Evolutionary conservation across 2,329 filamentous ascomycete genomes (phyloP), one percentile per base, ranked within the genome.

Genomic region (Botrytis hyacinthi): DNA sequence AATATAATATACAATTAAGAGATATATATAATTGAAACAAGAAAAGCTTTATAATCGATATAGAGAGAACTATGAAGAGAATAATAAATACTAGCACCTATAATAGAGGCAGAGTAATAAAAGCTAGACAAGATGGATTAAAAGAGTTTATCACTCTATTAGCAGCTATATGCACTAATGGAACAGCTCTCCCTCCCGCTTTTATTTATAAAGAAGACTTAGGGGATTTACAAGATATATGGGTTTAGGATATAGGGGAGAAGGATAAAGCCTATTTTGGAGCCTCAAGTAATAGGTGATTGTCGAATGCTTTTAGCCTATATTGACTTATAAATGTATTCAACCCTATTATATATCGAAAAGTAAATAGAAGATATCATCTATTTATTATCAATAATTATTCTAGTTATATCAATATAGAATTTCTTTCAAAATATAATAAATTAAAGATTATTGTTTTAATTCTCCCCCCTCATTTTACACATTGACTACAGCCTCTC

Each of bases 391-490:
- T 62, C 12, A 22, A 62, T 62, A 1, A 8, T 40, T 9, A 62
- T 18, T 62, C 18, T 26, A 62, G 32, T 22, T 22, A 76, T 74
- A 72, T n/a, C n/a, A n/a, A n/a, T n/a, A n/a, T n/a, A n/a, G n/a
- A n/a, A n/a, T n/a, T n/a, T n/a, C n/a, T n/a, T 78, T n/a, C 26
- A 3, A 51, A 51, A 51, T 51, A 10, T 9, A 10, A 51, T 12
- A 22, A 51, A 51, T 51, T 51, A 9, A 51, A 51, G 48, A 51
- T 51, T 5, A n/a, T 51, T 4, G 1, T 51, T 1, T 12, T 51
- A 22, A 51, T 51, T 51, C 8, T 51, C 1, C 48, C 26, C 6
- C 26, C 48, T 2, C 26, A 51, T n/a, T 51, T 26, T 51, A 51
- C 9, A n/a, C 26, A 51, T 51, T 26, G 26, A 14, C 26, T 51